Evolutionary conservation across 2,329 filamentous ascomycete species (phyloP), one percentile per base, ranked within the genome.

Genomic region (Penicillium sp.): DNA sequence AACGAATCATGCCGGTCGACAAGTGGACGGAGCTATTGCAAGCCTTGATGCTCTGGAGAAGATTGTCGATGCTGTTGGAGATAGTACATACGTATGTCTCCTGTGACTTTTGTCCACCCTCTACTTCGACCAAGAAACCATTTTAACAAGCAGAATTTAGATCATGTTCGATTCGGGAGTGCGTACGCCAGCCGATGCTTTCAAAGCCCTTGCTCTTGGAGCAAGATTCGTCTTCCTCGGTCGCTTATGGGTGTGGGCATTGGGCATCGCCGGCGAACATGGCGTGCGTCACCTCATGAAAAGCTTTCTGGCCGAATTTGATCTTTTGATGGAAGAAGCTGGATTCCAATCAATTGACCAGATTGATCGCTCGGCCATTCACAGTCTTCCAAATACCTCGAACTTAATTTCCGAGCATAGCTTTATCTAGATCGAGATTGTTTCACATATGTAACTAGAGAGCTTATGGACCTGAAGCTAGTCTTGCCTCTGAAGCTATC

Each of bases 1-100:
- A 1, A 85, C 83, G 14, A 92, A 92, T 66, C 89, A 92, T 71
- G 89, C 89, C 1, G 89, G 89, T 0, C 75, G 89, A 22, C 85
- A 88, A 72, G 83, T 88, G 2, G 86, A 88, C 65, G 85, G 85
- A 0, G 85, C 85, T 2, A 78, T 85, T 58, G 85, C 82, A 13
- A 85, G 82, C 68, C 71, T 88, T 54, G 86, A 88, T 70, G 84
- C 84, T 1, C 67, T 88, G 64, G 84, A 87, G 75, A 83, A 81
- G 60, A 87, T 88, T 59, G 82, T 81, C 1, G 76, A 73, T 74
- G 82, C 81, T 14, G 81, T 85, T 14, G 82, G 82, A 0, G 78
- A 82, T 62, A 76, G 35, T 14, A 53, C 40, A 37, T 53, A 53
- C 25, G 51, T 53, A 40, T 19, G 51, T 16, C 3, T 22, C 11